phyloP scores from a whole-genome alignment of 139 green algal species.

The Nannochloris sp. region DNA sequence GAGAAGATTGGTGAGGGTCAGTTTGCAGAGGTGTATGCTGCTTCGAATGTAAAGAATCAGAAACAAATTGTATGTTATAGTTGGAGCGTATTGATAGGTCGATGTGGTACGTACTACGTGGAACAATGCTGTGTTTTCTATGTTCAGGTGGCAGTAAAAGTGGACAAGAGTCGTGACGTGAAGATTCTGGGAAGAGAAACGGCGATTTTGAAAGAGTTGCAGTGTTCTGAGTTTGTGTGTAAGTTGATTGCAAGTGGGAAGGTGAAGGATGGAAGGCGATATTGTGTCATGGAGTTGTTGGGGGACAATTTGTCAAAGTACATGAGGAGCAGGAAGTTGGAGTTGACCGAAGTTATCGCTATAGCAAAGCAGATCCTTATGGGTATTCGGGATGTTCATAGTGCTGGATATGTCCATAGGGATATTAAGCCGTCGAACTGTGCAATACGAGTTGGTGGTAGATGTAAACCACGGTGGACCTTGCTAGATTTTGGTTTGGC shows the following conservation, averaged over 20 bases:
- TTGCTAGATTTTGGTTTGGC: conserved; percentile 76
- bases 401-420: conserved; percentile 53
- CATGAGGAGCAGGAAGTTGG: conserved; percentile 19
- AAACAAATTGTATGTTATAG: neutral
- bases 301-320: conserved; percentile 61
- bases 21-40: conserved; percentile 70
- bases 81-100: neutral
- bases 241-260: conserved; percentile 20
- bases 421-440: conserved; percentile 87
- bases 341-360: conserved; percentile 21
- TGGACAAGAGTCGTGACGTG: conserved; percentile 42
- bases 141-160: conserved; percentile 53
- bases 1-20: conserved; percentile 61
- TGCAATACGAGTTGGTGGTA: conserved; percentile 13
- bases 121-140: too few species aligned
- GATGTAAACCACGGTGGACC: conserved; percentile 28
- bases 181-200: conserved; percentile 44
- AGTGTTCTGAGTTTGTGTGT: conserved; percentile 26
- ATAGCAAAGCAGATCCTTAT: conserved; percentile 27
- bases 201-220: conserved; percentile 40
- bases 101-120: too few species aligned
- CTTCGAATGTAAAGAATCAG: conserved; percentile 22
- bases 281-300: conserved; percentile 75
- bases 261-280: conserved; percentile 47
- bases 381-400: conserved; percentile 55